Percentiles rank a stretch among this genome's conserved stretches.
Conservation (phyloP, 163 green algal genomes). For the Scenedesmus sp. region DNA sequence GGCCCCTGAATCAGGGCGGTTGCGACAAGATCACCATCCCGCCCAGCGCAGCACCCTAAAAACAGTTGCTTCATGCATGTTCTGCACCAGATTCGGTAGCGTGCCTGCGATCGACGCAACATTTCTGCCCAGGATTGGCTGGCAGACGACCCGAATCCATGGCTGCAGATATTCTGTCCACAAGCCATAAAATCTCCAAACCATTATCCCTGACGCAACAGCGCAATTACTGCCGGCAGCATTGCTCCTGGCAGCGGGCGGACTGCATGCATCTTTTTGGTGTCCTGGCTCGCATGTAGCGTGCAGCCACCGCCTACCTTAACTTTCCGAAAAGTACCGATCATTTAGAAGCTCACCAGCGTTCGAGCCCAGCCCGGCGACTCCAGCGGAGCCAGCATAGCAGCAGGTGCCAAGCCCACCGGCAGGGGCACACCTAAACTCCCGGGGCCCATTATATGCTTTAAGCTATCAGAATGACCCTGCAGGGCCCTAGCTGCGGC, state of each 20-base stretch:
- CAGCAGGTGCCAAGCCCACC: neutral
- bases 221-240: neutral
- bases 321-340: neutral
- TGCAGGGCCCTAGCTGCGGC: neutral
- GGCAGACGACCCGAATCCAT: neutral
- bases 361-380: neutral
- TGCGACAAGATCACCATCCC: neutral
- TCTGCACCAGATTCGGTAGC: neutral
- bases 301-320: neutral
- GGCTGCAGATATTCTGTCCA: neutral
- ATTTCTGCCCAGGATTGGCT: neutral
- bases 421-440: slow-evolving; percentile 2
- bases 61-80: neutral
- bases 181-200: neutral
- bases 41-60: neutral
- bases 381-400: neutral
- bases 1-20: neutral
- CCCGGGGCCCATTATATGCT: neutral
- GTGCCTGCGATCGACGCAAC: neutral
- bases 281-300: neutral
- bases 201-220: no score
- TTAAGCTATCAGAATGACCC: neutral
- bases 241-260: neutral
- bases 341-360: neutral
- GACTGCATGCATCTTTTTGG: neutral